Evolutionary conservation across 1,284 basidiomycete species (phyloP), one percentile per base, ranked within the genome.

Genomic region (Cerioporus squamosus): DNA sequence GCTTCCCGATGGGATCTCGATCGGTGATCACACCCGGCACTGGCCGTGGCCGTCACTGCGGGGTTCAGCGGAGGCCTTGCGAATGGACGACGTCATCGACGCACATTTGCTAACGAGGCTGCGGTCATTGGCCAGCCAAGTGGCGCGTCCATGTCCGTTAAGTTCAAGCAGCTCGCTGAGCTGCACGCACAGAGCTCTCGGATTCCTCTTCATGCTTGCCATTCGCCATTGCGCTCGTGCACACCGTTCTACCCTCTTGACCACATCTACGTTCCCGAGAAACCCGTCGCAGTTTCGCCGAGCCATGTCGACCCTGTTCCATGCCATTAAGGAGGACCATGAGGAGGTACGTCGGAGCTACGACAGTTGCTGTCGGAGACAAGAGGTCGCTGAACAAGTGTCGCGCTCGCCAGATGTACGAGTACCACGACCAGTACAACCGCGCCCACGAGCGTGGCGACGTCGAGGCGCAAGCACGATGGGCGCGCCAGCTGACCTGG

Each of bases 401-500:
- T 17, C n/a, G 15, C 24, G 7, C 12, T 29, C n/a, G 3, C 5
- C 49, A 81, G 78, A 82, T 81, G 80, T 81, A 83, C 65, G 77
- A 83, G 56, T 87, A 85, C 64, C 81, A 86, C 63, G 77, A 82
- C 57, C 69, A 81, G 54, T 87, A 84, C 67, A 69, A 73, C 26
- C 76, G 77, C 33, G 75, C 79, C 4, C 45, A 59, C 56, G 17
- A 64, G 0, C 57, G 60, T 12, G 80, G 79, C 4, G 75, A 87
- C 65, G 56, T 70, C 23, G 80, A 81, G 26, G 77, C 77, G 0
- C 82, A 86, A 66, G 74, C 72, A 5, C 80, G 83, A 23, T 88
- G 83, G 82, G 77, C 81, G 0, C 77, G 78, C 45, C 84, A 85
- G 65, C 73, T 87, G 2, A 78, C 74, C 2, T 87, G 84, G 85